phyloP scores from a whole-genome alignment of 805 yeast species.

The Saturnispora galanensis region DNA sequence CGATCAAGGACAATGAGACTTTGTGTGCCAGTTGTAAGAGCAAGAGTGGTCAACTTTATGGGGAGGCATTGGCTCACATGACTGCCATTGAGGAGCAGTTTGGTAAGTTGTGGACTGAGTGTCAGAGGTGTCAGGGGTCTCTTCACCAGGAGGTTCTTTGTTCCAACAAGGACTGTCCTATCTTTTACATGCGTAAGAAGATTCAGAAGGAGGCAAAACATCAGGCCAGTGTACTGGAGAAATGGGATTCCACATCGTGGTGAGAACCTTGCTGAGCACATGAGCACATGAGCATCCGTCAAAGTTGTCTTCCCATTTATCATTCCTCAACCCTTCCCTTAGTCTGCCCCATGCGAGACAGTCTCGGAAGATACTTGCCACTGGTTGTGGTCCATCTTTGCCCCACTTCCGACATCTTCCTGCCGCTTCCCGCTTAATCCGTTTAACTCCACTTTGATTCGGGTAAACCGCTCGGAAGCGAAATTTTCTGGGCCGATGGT shows the following conservation, averaged over 20 bases:
- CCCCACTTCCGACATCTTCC: too few relatives aligned
- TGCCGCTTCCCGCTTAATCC: too few relatives aligned
- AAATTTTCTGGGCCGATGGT: too few relatives aligned
- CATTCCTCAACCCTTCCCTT: not conserved
- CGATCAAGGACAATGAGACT: slow-evolving; percentile 43
- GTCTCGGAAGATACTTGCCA: not conserved
- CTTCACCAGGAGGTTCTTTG: slow-evolving; percentile 93
- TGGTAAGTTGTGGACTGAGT: slow-evolving; percentile 91
- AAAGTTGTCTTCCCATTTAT: too few relatives aligned
- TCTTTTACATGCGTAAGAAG: slow-evolving; percentile 90
- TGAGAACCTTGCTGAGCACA: slow-evolving; percentile 15
- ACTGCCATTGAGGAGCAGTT: slow-evolving; percentile 74
- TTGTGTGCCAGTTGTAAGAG: slow-evolving; percentile 71
- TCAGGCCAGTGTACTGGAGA: slow-evolving; percentile 47
- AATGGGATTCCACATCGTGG: slow-evolving; percentile 59
- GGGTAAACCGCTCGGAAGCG: too few relatives aligned
- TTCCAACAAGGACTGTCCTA: slow-evolving; percentile 93
- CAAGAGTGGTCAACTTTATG: slow-evolving; percentile 68
- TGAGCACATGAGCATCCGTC: slow-evolving; percentile 1
- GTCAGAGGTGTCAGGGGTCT: slow-evolving; percentile 96
- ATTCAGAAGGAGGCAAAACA: slow-evolving; percentile 62
- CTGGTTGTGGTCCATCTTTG: not conserved
- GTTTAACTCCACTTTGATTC: too few relatives aligned
- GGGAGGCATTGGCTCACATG: slow-evolving; percentile 71
- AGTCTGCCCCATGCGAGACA: not conserved